Percentiles rank a stretch among this genome's conserved stretches.
Conservation (phyloP, 2,329 filamentous ascomycete genomes). For the Exserohilum rostratum region DNA sequence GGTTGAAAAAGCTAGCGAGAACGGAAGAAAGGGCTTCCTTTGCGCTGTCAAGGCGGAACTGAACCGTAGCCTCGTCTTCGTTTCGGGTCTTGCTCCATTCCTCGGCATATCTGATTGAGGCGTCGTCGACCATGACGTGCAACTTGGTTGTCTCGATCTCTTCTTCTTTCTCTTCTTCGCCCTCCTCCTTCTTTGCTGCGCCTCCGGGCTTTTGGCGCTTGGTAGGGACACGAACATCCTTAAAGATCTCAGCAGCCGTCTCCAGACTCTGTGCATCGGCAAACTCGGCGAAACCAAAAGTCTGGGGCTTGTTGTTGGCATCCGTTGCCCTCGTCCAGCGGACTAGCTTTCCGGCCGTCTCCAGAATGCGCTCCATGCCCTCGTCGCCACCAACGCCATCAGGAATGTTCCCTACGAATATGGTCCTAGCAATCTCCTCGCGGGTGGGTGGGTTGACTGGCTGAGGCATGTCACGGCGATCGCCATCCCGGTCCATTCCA, state of each 20-base stretch:
- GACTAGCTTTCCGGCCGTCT: conserved; percentile 76
- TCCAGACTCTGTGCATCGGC: conserved; percentile 88
- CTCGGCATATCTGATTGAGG: conserved; percentile 83
- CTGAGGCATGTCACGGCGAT: conserved; percentile 69
- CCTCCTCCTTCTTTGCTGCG: conserved; percentile 48
- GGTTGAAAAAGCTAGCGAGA: conserved; percentile 75
- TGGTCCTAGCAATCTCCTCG: conserved; percentile 89
- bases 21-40: conserved; percentile 70
- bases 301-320: conserved; percentile 79
- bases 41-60: conserved; percentile 73
- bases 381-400: conserved; percentile 78
- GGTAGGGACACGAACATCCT: conserved; percentile 79
- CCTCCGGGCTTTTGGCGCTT: conserved; percentile 70
- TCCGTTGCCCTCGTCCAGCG: conserved; percentile 83
- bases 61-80: conserved; percentile 66
- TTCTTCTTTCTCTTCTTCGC: conserved; percentile 43
- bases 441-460: conserved; percentile 79
- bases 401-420: conserved; percentile 87
- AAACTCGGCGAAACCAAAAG: conserved; percentile 95
- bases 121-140: conserved; percentile 76
- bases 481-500: conserved; percentile 65
- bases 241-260: conserved; percentile 82
- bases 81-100: conserved; percentile 73
- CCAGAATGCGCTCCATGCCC: conserved; percentile 77
- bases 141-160: conserved; percentile 71